Evolutionary conservation across 2,329 filamentous ascomycete species (phyloP).

Genomic region (Amauroascus niger): DNA sequence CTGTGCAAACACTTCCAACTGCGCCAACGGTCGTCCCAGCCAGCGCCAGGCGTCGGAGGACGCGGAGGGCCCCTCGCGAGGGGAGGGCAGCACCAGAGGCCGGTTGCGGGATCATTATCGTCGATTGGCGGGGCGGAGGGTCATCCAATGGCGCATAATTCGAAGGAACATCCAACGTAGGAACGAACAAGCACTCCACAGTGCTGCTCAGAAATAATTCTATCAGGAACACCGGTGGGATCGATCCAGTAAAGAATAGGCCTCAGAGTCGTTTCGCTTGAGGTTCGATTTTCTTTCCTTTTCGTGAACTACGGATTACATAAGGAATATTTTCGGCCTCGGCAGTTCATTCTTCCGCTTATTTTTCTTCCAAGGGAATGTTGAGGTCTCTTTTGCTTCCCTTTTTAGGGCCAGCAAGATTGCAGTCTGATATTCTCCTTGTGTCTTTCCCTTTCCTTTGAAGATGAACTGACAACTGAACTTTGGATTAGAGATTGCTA

Average conservation of each 20-base stretch:
- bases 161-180: background rate
- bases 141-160: background rate
- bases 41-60: conserved; percentile 31
- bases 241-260: no score
- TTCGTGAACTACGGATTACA: background rate
- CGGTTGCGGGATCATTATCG: conserved; percentile 19
- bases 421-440: no score
- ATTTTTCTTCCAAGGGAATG: no score
- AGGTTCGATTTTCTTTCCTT: background rate
- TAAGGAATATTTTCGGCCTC: background rate
- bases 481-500: no score
- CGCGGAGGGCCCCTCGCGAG: conserved; percentile 38
- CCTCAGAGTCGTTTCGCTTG: background rate
- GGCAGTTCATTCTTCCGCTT: no score
- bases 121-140: background rate
- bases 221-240: no score
- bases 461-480: no score
- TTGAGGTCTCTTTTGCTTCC: no score
- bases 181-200: background rate
- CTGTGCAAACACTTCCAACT: conserved; percentile 33
- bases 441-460: no score
- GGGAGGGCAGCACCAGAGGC: conserved; percentile 31
- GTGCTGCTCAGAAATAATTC: no score
- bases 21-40: conserved; percentile 25
- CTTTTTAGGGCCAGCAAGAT: no score